Evolutionary conservation across 2,329 filamentous ascomycete species (phyloP).

Genomic region (Trichoderma afroharzianum): DNA sequence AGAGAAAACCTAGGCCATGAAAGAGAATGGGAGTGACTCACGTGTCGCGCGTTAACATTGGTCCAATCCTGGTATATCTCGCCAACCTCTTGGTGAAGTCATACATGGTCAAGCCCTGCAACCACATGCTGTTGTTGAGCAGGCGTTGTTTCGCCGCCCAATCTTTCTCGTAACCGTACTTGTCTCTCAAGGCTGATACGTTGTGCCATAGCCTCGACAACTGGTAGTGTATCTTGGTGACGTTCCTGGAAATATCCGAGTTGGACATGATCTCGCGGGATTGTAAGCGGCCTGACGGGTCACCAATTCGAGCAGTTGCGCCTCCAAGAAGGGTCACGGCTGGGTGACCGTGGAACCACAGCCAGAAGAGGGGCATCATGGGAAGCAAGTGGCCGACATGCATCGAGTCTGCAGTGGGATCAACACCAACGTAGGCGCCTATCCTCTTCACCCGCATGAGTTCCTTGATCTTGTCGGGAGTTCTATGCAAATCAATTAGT

Average conservation of each 20-base stretch:
- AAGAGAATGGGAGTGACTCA: conserved; percentile 43
- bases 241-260: conserved; percentile 57
- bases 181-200: conserved; percentile 61
- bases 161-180: conserved; percentile 60
- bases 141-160: conserved; percentile 66
- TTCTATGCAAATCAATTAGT: conserved; percentile 27
- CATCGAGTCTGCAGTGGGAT: conserved; percentile 75
- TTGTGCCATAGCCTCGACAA: conserved; percentile 70
- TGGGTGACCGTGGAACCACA: conserved; percentile 71
- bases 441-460: conserved; percentile 64
- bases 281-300: conserved; percentile 67
- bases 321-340: conserved; percentile 67
- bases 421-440: conserved; percentile 75
- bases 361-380: conserved; percentile 80
- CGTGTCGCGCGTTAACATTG: conserved; percentile 87
- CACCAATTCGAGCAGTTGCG: conserved; percentile 73
- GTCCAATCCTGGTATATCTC: conserved; percentile 69
- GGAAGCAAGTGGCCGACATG: conserved; percentile 79
- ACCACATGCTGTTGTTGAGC: conserved; percentile 82
- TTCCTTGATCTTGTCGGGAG: conserved; percentile 53
- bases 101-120: conserved; percentile 65
- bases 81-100: conserved; percentile 76
- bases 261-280: conserved; percentile 54
- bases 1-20: not conserved
- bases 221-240: conserved; percentile 65